Evolutionary conservation across 352 stramenopile genomes (phyloP), one percentile per base, ranked within the genome.

Genomic region (Salisapilia sapeloensis): DNA sequence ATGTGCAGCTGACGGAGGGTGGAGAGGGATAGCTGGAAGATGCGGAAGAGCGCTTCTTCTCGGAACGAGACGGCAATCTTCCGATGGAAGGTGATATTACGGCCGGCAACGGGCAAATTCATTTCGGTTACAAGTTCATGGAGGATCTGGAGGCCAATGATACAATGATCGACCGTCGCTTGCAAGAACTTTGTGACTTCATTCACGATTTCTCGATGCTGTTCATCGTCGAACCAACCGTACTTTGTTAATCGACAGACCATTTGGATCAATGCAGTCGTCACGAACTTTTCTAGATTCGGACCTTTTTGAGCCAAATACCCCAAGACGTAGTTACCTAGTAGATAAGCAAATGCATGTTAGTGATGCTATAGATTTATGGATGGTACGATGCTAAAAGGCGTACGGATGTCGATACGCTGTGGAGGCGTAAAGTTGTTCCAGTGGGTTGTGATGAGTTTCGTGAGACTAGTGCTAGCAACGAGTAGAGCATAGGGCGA

Each of bases 171-270:
- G 9, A 97, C 79, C 8, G 92, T 97, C 8, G 92, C 93, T 44
- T 95, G 74, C 21, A 98, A 46, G 46, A 99, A 98, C 50, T 97
- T 98, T 39, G 82, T 96, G 17, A 97, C 89, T 48, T 98, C 93
- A 31, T 95, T 78, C n/a, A 96, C 84, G 35, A 99, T 80, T 48
- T 98, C 92, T 21, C 93, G 74, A 58, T 89, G 75, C 37, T 97
- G 89, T 21, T 94, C 81, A 56, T 98, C 93, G 44, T 98, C 93
- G 47, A 98, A 98, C 94, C 94, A 99, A n/a, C 93, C 93, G 33
- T 98, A 85, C 66, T 98, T 98, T 41, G 92, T 98, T 33, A 98
- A 85, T 11, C 94, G 86, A 55, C 93, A 98, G 8, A 98, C 78
- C 46, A 99, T 81, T 53, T 98, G 93, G 40, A 98, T 96, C 15